phyloP scores from a whole-genome alignment of 1,284 basidiomycete genomes.

The Puccinia triticina region DNA sequence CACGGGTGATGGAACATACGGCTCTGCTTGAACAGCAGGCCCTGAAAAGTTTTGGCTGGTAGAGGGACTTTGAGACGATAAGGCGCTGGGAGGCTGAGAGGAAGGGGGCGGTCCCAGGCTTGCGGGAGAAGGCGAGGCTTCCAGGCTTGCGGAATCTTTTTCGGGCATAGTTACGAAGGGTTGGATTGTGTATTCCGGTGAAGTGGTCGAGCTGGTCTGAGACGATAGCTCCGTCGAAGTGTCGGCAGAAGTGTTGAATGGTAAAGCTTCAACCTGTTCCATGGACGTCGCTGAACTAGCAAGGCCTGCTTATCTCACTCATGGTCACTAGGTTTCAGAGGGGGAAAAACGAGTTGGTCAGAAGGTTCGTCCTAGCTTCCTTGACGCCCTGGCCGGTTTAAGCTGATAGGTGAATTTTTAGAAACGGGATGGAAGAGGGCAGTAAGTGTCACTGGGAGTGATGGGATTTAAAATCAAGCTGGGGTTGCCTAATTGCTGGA shows the following conservation, averaged over 20 bases:
- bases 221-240: background rate
- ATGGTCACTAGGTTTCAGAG: background rate
- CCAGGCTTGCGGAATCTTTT: background rate
- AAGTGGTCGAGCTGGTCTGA: background rate
- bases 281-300: background rate
- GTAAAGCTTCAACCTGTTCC: background rate
- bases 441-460: no score
- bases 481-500: background rate
- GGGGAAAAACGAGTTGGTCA: background rate
- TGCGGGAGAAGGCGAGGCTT: background rate
- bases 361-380: no score
- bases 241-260: background rate
- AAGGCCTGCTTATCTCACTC: background rate
- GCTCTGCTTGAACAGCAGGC: background rate
- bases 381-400: no score
- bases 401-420: no score
- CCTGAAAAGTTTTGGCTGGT: background rate
- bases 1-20: no score
- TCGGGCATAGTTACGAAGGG: constrained; percentile 17
- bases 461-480: background rate
- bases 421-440: no score
- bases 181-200: background rate
- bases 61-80: background rate
- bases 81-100: background rate
- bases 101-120: background rate